Conservation (phyloP, 75 land plant species). For the Picea glauca region DNA sequence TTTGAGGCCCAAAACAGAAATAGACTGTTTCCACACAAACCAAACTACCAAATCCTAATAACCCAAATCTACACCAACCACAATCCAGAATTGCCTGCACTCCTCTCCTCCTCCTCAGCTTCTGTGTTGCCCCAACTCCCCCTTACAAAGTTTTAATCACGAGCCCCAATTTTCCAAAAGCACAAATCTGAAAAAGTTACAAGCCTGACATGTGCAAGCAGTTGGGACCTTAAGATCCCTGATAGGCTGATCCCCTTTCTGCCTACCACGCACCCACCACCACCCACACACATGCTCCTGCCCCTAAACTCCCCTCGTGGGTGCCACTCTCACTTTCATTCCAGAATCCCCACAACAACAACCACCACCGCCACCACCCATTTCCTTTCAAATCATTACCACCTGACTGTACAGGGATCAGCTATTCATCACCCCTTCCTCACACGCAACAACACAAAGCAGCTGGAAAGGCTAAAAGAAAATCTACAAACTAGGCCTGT, state of each 20-base stretch:
- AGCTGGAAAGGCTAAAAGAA: background rate
- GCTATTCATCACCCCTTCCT: background rate
- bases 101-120: background rate
- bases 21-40: background rate
- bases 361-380: background rate
- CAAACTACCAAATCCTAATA: background rate
- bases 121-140: background rate
- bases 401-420: background rate
- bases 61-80: conserved; percentile 6
- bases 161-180: background rate
- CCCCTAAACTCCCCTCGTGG: too few relatives aligned
- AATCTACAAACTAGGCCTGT: too few relatives aligned
- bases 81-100: background rate
- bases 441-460: background rate
- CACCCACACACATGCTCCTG: conserved; percentile 4
- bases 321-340: background rate
- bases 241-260: background rate
- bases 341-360: background rate
- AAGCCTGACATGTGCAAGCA: background rate
- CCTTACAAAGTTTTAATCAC: background rate
- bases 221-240: conserved; percentile 6
- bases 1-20: background rate
- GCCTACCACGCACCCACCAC: conserved; percentile 11
- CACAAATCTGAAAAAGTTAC: conserved; percentile 6
- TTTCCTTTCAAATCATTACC: background rate